Base-by-base conservation (phyloP, 768 basidiomycete species). In the Leccinum aurantiacum region DNA sequence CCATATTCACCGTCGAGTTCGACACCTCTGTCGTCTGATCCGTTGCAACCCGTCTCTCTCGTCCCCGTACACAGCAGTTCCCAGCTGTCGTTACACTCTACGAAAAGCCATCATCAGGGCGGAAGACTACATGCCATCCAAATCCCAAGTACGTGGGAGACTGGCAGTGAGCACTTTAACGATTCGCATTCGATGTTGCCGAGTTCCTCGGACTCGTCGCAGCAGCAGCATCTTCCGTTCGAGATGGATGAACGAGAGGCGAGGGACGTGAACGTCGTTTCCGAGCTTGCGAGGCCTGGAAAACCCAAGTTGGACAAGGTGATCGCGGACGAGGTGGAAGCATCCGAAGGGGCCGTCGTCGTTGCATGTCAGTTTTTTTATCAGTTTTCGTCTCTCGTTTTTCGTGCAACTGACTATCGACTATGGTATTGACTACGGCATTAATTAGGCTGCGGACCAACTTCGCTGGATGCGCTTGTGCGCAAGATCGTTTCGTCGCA, bases 391-490 rank as follows among this genome's bases (percentile, higher is more conserved):
- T 24, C 17, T 1, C 8, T 3, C 6, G 3, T 5, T 6, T 4
- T n/a, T 17, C 3, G 35, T 19, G 27, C 1, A 7, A 27, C 27
- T 8, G 27, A 27, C 25, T 27, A 27, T 27, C 7, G 27, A 27
- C 27, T 27, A 27, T 27, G 27, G 7, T 27, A 1, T 27, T 27
- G 27, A 27, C 27, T 7, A 27, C 27, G 27, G 7, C 27, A 27
- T 27, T 27, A 8, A 17, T 13, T 62, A 89, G 88, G 86, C 64
- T 92, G 90, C 66, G 91, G 90, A 1, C 90, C 90, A 0, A 77
- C 80, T 0, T 84, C 87, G 9, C 77, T 92, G 53, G 88, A 89
- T 69, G 84, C 82, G 6, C 74, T 88, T 66, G 82, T 91, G 8
- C 78, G 91, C 46, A 87, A 89, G 70, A 74, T 82, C 46, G 80